Conservation (phyloP, 2,329 filamentous ascomycete species). For the Fusarium annulatum region DNA sequence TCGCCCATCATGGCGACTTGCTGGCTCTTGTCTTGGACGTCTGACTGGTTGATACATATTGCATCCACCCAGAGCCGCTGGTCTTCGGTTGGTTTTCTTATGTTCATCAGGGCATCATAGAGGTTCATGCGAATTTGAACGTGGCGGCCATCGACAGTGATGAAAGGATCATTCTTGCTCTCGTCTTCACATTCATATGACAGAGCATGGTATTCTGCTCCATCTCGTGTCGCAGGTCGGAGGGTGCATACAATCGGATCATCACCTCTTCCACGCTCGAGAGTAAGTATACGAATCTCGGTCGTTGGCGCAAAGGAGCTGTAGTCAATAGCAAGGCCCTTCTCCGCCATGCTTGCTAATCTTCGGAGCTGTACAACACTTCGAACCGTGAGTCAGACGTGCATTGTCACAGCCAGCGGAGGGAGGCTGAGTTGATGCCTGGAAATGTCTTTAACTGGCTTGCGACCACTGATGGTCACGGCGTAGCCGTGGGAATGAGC, state of each 20-base stretch:
- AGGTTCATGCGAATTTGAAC: neutral
- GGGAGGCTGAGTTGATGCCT: neutral
- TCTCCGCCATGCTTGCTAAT: neutral
- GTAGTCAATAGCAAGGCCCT: neutral
- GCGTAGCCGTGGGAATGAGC: too few species aligned
- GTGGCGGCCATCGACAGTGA: rapidly evolving
- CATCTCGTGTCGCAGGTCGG: rapidly evolving
- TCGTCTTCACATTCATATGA: neutral
- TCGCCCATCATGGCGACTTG: neutral
- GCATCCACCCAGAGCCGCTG: neutral
- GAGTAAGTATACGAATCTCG: neutral
- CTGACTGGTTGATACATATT: neutral
- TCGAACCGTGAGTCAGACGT: too few species aligned
- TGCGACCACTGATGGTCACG: too few species aligned
- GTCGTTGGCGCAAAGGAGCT: too few species aligned
- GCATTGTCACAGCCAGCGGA: too few species aligned
- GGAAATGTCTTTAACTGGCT: neutral
- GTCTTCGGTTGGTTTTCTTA: neutral
- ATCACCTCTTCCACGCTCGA: rapidly evolving
- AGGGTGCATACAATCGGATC: neutral
- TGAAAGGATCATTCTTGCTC: neutral
- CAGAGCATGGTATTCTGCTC: neutral
- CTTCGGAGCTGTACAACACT: neutral
- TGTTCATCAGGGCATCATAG: neutral
- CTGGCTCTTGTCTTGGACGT: neutral